Base-by-base conservation (phyloP, 257 asterid species). In the Marsdenia floribunda region DNA sequence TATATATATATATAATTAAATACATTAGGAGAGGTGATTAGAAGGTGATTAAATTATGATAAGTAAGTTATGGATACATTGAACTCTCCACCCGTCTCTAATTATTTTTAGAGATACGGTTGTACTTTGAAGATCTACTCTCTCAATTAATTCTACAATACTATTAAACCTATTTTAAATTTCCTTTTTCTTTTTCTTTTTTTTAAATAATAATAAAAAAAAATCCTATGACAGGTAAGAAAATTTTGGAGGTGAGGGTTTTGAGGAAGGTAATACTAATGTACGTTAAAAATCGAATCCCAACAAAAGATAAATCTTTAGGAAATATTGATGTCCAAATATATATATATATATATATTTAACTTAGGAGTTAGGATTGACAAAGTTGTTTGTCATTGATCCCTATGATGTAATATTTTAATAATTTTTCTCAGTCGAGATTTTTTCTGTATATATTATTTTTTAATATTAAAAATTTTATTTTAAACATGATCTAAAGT, bases 91-190 rank as follows among this genome's bases (percentile, higher is more conserved):
- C 35, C 58, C 58, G 44, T 11, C 35, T 9, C 15, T 26, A 37
- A 33, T 71, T 63, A 26, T 71, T 77, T 71, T 59, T 70, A n/a
- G 66, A 35, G 80, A 70, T 37, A 70, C 15, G 50, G 6, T 50
- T 61, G 80, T 52, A 22, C 77, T 50, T 63, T 15, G 58, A 71
- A 64, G 76, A 61, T 77, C 26, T 71, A 58, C 35, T 71, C n/a
- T 38, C 11, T 22, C 12, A 7, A 64, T 53, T 46, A 12, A 26
- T 63, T n/a, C n/a, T 18, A 16, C 18, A 19, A 40, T 19, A 22
- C 13, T 66, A 12, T 63, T 21, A 26, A 61, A 11, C 3, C 0
- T 60, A 24, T 19, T 63, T 15, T 63, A 4, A n/a, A 2, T 59
- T 59, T 22, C 6, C 24, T 21, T 11, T n/a, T n/a, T n/a, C n/a